phyloP scores from a whole-genome alignment of 2,329 filamentous ascomycete genomes.

The Dothidotthia symphoricarpi region DNA sequence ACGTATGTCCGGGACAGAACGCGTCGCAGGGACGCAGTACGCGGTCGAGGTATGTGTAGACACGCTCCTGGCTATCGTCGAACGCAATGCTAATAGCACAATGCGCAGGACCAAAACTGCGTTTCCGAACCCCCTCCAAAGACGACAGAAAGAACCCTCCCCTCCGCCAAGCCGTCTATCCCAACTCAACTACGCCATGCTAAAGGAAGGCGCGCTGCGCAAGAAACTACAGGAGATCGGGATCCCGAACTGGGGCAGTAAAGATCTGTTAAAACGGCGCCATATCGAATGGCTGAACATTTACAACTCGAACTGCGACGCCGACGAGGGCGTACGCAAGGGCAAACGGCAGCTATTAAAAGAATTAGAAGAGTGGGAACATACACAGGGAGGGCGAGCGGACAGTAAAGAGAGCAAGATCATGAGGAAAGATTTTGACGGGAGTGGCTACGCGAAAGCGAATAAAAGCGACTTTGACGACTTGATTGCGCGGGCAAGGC shows the following conservation, averaged over 20 bases:
- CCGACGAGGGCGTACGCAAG: slow-evolving; percentile 61
- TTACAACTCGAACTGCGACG: slow-evolving; percentile 97
- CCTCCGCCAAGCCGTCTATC: slow-evolving; percentile 54
- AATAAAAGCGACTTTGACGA: slow-evolving; percentile 75
- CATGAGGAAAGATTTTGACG: slow-evolving; percentile 87
- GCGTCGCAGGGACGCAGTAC: slow-evolving; percentile 27
- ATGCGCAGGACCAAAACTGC: slow-evolving; percentile 19
- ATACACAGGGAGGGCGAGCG: slow-evolving; percentile 66
- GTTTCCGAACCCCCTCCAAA: slow-evolving; percentile 23
- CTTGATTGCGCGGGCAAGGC: slow-evolving; percentile 73
- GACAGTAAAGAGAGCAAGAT: slow-evolving; percentile 50
- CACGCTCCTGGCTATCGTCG: not conserved
- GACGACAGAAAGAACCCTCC: slow-evolving; percentile 42
- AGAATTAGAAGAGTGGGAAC: slow-evolving; percentile 85
- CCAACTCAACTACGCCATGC: slow-evolving; percentile 77
- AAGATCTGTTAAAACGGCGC: slow-evolving; percentile 69
- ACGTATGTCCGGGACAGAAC: slow-evolving; percentile 57
- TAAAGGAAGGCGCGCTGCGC: slow-evolving; percentile 74
- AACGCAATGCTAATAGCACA: slow-evolving; percentile 7
- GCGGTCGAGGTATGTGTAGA: slow-evolving; percentile 29
- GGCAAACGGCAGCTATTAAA: slow-evolving; percentile 68
- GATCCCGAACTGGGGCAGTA: slow-evolving; percentile 67
- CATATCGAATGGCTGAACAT: slow-evolving; percentile 93
- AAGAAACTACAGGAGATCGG: slow-evolving; percentile 82
- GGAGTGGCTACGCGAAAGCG: slow-evolving; percentile 67